phyloP scores from a whole-genome alignment of 2,329 filamentous ascomycete genomes.

The Neospermospora avenae region DNA sequence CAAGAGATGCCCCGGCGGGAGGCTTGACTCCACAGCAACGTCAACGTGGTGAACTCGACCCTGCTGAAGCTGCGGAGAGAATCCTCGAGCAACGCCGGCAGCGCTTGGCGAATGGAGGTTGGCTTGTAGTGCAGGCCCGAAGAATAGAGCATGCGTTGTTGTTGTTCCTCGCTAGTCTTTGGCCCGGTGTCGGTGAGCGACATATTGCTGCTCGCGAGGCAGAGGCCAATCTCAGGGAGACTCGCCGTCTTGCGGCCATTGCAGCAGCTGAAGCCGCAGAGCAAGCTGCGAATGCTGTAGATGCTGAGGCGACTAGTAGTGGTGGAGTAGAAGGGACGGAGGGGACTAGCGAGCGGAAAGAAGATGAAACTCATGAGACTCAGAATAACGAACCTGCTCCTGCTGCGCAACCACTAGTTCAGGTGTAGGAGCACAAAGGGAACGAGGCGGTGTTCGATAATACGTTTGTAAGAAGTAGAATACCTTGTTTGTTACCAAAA shows the following conservation, averaged over 20 bases:
- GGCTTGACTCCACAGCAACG: slow-evolving; percentile 6
- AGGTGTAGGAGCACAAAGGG: slow-evolving; percentile 7
- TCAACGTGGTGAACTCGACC: slow-evolving; percentile 39
- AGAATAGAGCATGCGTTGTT: slow-evolving; percentile 57
- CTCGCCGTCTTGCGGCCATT: slow-evolving; percentile 26
- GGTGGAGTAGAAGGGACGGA: neutral
- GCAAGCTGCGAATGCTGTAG: slow-evolving; percentile 11
- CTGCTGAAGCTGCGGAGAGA: slow-evolving; percentile 51
- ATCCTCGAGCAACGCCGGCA: slow-evolving; percentile 46
- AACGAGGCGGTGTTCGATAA: neutral
- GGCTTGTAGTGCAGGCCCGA: slow-evolving; percentile 49
- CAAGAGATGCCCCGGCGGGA: slow-evolving; percentile 4
- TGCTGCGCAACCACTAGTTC: slow-evolving; percentile 19
- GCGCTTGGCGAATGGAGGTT: slow-evolving; percentile 43
- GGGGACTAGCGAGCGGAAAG: neutral
- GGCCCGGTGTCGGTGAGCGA: slow-evolving; percentile 62
- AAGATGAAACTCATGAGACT: slow-evolving; percentile 4
- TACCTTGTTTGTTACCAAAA: neutral
- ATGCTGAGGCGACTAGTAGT: neutral
- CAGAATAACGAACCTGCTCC: slow-evolving; percentile 6
- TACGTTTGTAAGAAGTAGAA: neutral
- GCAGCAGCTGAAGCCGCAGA: slow-evolving; percentile 26
- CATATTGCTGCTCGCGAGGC: slow-evolving; percentile 48
- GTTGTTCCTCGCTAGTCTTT: slow-evolving; percentile 63
- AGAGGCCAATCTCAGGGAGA: slow-evolving; percentile 31